phyloP scores from a whole-genome alignment of 108 stramenopile genomes.

The Nannochloropsis oceanica region DNA sequence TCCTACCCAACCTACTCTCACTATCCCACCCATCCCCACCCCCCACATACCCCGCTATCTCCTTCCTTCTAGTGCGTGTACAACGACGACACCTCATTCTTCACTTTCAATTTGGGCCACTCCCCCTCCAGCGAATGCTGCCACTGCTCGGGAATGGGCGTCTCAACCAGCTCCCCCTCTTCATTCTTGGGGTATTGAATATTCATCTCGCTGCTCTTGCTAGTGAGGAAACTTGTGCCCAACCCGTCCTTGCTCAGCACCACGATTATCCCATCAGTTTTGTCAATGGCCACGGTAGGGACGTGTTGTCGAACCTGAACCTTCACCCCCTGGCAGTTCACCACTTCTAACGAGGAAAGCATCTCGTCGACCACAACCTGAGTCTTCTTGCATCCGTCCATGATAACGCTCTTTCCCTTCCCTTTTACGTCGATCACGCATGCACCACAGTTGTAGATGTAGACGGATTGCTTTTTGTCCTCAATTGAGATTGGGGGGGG shows the following conservation, averaged over 20 bases:
- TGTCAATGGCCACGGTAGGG: constrained; percentile 85
- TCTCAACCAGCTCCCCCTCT: constrained; percentile 66
- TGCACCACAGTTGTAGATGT: constrained; percentile 68
- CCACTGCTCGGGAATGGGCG: constrained; percentile 95
- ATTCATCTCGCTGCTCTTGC: constrained; percentile 76
- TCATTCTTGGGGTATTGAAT: constrained; percentile 64
- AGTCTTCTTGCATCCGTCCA: constrained; percentile 66
- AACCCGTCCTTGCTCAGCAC: constrained; percentile 62
- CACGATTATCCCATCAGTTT: constrained; percentile 77
- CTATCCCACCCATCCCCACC: neutral
- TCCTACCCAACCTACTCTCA: too few species aligned
- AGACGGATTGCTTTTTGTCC: constrained; percentile 24
- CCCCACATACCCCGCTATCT: too few species aligned
- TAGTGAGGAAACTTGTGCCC: constrained; percentile 59
- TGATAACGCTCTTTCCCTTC: constrained; percentile 73
- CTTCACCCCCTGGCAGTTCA: constrained; percentile 72
- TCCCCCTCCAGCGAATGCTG: constrained; percentile 49
- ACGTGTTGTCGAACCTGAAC: constrained; percentile 63
- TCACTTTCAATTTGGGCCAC: neutral
- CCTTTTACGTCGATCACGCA: constrained; percentile 74
- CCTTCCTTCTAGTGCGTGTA: neutral
- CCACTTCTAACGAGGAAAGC: constrained; percentile 74
- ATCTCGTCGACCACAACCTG: constrained; percentile 62
- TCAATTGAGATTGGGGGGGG: neutral
- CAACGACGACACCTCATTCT: neutral